Base-by-base conservation (phyloP, 1,284 basidiomycete species). In the Cutaneotrichosporon cavernicola region DNA sequence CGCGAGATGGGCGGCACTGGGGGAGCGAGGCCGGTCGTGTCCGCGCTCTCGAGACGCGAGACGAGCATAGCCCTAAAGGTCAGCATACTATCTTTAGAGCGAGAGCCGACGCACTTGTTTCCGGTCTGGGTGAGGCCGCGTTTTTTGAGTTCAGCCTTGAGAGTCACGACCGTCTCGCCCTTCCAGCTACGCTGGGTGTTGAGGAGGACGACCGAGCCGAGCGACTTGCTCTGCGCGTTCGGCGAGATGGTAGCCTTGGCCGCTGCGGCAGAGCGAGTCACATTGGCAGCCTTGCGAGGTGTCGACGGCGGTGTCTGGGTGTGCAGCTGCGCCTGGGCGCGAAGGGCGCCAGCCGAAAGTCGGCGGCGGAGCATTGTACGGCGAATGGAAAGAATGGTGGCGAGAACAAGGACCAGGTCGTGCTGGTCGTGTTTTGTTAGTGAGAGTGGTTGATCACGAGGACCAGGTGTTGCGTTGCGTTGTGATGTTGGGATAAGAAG, bases 121-220 rank as follows among this genome's bases (percentile, higher is more conserved):
- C 77, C 88, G 63, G 81, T 88, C 87, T 83, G 80, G 56, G 87
- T 83, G 30, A 92, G 80, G 58, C 88, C 88, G 58, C 89, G 85
- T 58, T 80, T 78, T 75, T 84, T 89, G 55, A 88, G 84, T 76
- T 90, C 87, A 62, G 84, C 82, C 75, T 85, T 86, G 58, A 91
- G 84, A 53, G 85, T 83, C 10, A 82, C 81, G 59, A 89, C 80
- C 56, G 85, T 85, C 73, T 88, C 77, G 58, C 51, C 63, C 63
- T 84, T 76, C 83, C 86, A 76, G 60, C 87, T 85, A 84, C 87
- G 88, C 63, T 85, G 83, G 65, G 85, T 84, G 51, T 83, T 84
- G 65, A 90, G 84, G 47, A 90, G 84, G 34, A 88, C 86, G 11
- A 88, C 85, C 10, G 88, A 90, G 49, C 87, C 88, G 62, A 90